Base-by-base conservation (phyloP, 352 stramenopile species). In the Pelagophyceae sp. region DNA sequence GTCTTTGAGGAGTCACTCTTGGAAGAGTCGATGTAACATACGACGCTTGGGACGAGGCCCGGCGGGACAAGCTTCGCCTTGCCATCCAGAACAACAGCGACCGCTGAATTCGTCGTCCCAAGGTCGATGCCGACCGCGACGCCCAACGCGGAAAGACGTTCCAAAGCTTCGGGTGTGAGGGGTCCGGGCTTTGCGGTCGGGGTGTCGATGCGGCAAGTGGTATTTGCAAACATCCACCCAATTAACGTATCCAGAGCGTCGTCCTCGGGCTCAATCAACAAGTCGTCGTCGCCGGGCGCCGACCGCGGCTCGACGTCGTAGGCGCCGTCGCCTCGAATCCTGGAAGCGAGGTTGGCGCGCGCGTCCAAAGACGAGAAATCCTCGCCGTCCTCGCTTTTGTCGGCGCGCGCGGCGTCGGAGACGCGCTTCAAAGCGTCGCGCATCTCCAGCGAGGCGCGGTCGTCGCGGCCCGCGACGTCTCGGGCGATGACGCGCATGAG, bases 101-200 rank as follows among this genome's bases (percentile, higher is more conserved):
- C 82, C 23, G 86, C 84, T 33, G 84, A 91, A 79, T 90, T 89
- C 0, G 88, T 93, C n/a, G 90, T 93, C 70, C 89, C 89, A 37
- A 93, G 78, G 81, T 92, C 88, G 72, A 92, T 88, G 17, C 88
- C 88, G 0, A 92, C 82, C n/a, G 84, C 81, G 60, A 86, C 86
- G n/a, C n/a, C n/a, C n/a, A n/a, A n/a, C n/a, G n/a, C n/a, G n/a
- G n/a, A n/a, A n/a, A n/a, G n/a, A n/a, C n/a, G n/a, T n/a, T n/a
- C n/a, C n/a, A n/a, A n/a, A n/a, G n/a, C n/a, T n/a, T n/a, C n/a
- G n/a, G n/a, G n/a, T n/a, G n/a, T n/a, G n/a, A n/a, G n/a, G n/a
- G n/a, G n/a, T n/a, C n/a, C n/a, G n/a, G n/a, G n/a, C n/a, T n/a
- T n/a, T n/a, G n/a, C 15, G 58, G 11, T 35, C 58, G 29, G 5